phyloP scores from a whole-genome alignment of 257 asterid species.

The Solanum acaule region DNA sequence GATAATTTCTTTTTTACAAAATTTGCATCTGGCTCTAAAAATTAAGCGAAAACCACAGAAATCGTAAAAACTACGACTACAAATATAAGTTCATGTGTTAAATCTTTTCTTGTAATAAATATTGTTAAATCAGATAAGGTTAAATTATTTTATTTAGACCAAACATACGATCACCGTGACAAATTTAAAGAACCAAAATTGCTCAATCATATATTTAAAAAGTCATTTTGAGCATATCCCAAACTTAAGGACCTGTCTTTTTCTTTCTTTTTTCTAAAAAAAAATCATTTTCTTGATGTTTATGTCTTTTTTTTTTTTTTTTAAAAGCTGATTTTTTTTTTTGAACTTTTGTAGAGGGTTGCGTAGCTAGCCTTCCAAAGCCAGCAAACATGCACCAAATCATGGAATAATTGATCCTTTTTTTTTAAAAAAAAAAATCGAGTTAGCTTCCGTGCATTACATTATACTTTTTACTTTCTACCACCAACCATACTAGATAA shows the following conservation, averaged over 20 bases:
- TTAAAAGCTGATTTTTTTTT: neutral
- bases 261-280: too few relatives aligned
- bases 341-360: neutral
- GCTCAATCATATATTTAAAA: neutral
- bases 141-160: neutral
- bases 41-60: too few relatives aligned
- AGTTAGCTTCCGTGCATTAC: neutral
- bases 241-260: too few relatives aligned
- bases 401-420: neutral
- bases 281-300: neutral
- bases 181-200: neutral
- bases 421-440: fast-evolving
- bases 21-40: neutral
- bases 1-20: neutral
- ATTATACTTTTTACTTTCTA: neutral
- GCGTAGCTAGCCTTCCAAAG: neutral
- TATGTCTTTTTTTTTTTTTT: neutral
- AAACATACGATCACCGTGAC: too few relatives aligned
- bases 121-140: too few relatives aligned
- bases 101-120: neutral
- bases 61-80: too few relatives aligned
- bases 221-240: neutral
- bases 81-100: neutral
- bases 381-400: neutral
- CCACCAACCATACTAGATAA: fast-evolving